Percentiles rank a stretch among this genome's conserved stretches.
These are phyloP conservation scores for Bryoglossum gracile DNA, from an alignment of 495 filamentous ascomycete genomes.

Conservation along the genomic window DNA sequence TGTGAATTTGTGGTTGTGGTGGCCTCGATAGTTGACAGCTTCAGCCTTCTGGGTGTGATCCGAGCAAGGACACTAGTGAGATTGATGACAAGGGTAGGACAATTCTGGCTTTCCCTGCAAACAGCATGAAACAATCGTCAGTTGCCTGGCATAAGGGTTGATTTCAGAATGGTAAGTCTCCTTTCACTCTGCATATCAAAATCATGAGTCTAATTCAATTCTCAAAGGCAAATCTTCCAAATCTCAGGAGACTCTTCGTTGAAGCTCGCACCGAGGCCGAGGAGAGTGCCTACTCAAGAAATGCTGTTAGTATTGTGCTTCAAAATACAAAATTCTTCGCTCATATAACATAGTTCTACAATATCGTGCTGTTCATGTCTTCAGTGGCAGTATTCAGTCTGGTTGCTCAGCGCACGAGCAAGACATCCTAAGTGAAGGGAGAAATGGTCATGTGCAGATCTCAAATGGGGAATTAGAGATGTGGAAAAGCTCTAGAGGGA, in stretches of 20 bases:
- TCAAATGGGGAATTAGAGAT: too few species aligned
- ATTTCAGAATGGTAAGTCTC: slow-evolving; percentile 21
- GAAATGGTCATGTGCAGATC: too few species aligned
- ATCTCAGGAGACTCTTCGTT: slow-evolving; percentile 91
- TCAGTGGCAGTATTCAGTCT: slow-evolving; percentile 90
- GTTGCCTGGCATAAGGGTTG: too few species aligned
- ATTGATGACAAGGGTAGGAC: slow-evolving; percentile 5
- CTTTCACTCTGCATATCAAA: not conserved
- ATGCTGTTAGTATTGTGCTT: slow-evolving; percentile 56
- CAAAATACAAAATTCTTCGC: slow-evolving; percentile 1
- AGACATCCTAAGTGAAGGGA: slow-evolving; percentile 3
- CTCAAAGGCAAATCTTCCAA: slow-evolving; percentile 76
- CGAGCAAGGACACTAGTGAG: slow-evolving; percentile 14
- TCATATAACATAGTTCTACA: slow-evolving; percentile 71
- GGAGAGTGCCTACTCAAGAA: slow-evolving; percentile 89
- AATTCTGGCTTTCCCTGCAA: slow-evolving; percentile 11
- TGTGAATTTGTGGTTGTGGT: not conserved
- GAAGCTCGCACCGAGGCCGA: slow-evolving; percentile 90
- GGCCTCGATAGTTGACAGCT: slow-evolving; percentile 12
- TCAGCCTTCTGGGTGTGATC: slow-evolving; percentile 17
- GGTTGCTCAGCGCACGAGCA: slow-evolving; percentile 68
- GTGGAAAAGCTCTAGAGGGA: too few species aligned
- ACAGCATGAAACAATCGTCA: slow-evolving; percentile 13
- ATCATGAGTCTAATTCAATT: slow-evolving; percentile 16
- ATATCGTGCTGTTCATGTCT: slow-evolving; percentile 90